Conservation (phyloP, 768 basidiomycete species). For the Tulasnella sp. region DNA sequence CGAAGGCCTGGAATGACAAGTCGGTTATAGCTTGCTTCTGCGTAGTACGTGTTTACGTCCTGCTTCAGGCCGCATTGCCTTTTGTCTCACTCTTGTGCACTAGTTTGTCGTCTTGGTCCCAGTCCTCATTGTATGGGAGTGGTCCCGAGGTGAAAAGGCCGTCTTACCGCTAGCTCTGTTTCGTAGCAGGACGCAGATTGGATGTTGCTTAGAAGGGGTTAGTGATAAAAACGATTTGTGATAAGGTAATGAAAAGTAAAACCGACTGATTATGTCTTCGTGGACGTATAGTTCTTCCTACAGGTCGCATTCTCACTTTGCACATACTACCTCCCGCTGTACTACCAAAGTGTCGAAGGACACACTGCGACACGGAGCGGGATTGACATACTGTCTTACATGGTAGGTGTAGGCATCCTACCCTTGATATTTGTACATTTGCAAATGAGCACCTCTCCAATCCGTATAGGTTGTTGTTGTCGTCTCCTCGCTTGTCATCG, state of each 20-base stretch:
- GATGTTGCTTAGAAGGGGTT: constrained; percentile 22
- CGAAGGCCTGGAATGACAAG: constrained; percentile 30
- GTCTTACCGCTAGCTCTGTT: constrained; percentile 30
- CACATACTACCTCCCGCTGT: constrained; percentile 28
- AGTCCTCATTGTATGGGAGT: constrained; percentile 28
- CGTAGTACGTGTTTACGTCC: not conserved
- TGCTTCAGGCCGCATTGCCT: too few relatives aligned
- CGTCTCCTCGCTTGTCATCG: constrained; percentile 26
- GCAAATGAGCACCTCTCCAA: not conserved
- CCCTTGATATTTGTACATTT: too few relatives aligned
- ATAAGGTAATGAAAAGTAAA: too few relatives aligned
- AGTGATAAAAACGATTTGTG: not conserved
- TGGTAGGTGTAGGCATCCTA: constrained; percentile 15
- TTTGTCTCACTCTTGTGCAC: not conserved
- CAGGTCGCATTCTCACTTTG: constrained; percentile 20
- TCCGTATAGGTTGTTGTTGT: constrained; percentile 21
- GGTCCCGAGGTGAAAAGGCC: constrained; percentile 27
- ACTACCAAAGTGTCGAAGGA: constrained; percentile 24
- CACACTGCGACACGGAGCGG: constrained; percentile 28
- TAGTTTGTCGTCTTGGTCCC: constrained; percentile 25
- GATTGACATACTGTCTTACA: constrained; percentile 30
- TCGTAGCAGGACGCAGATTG: constrained; percentile 25
- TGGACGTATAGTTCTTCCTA: constrained; percentile 20
- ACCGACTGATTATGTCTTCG: too few relatives aligned
- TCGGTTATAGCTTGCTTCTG: constrained; percentile 27